Base-by-base conservation (phyloP, 768 basidiomycete genomes). In the Lentinula sp. region DNA sequence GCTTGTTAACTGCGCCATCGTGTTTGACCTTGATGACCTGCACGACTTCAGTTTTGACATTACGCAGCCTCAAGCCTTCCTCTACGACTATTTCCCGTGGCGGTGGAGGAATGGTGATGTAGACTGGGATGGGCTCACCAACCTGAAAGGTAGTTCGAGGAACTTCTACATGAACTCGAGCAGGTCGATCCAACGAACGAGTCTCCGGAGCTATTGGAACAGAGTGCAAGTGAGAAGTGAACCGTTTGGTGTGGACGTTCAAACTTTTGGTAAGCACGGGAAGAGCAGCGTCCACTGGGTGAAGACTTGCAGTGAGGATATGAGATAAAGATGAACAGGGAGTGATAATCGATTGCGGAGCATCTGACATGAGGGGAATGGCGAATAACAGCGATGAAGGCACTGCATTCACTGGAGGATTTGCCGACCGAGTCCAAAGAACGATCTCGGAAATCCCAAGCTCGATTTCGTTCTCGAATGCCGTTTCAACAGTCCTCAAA, bases 341-440 rank as follows among this genome's bases (percentile, higher is more conserved):
- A 4, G 92, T 90, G 66, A 87, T 85, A 34, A 94, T 78, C 43
- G 89, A 91, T 70, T 94, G 90, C 0, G 93, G 93, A 5, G 89
- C 85, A 71, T 95, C 93, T 45, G 82, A 73, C 61, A 80, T 83
- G 57, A 95, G 79, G 10, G 89, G 90, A 62, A 95, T 85, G 40
- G 90, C 83, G 73, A 95, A 95, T n/a, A 88, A 85, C 62, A 88
- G 82, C 21, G 82, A 81, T 2, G 85, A 78, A 4, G 88, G 87
- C 61, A 86, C 75, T 23, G 75, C 62, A 18, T 75, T 66, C 51
- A 68, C 64, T 52, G 78, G 68, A 45, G 72, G 28, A 52, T 32
- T 65, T 9, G 68, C 70, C 15, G 75, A 71, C 48, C 77, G 73
- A 7, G 81, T 77, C 64, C 79, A 85, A 46, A 91, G 74, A 61